Percentiles rank a stretch among this genome's conserved stretches.
phyloP scores from a whole-genome alignment of 208 protist genomes.

The Angomonas ambiguus region DNA sequence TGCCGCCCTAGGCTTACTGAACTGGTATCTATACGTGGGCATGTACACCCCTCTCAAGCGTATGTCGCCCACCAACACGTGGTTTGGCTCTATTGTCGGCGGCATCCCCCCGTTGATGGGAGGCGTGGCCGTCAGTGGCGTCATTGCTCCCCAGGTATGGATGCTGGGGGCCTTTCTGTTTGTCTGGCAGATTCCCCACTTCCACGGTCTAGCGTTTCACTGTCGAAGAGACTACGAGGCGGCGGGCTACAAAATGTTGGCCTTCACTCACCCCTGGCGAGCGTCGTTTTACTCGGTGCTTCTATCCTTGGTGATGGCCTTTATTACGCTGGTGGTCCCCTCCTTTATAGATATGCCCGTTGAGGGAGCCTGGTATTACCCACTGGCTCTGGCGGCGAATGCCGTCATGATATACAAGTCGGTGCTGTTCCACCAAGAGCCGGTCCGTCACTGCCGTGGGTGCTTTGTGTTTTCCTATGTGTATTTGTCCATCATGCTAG shows the following conservation, averaged over 20 bases:
- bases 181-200: constrained; percentile 92
- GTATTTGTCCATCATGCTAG: constrained; percentile 72
- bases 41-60: constrained; percentile 91
- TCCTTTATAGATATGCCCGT: constrained; percentile 35
- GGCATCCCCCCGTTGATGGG: constrained; percentile 90
- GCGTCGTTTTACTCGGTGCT: constrained; percentile 83
- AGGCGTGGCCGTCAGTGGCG: constrained; percentile 54
- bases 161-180: constrained; percentile 77
- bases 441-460: constrained; percentile 72
- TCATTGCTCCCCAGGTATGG: constrained; percentile 44
- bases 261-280: constrained; percentile 78
- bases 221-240: constrained; percentile 86
- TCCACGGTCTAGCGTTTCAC: constrained; percentile 86
- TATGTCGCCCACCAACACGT: constrained; percentile 81
- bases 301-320: constrained; percentile 66
- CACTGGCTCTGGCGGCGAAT: constrained; percentile 42
- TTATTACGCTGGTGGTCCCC: constrained; percentile 54
- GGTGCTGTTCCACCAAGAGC: constrained; percentile 70
- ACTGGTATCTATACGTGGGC: constrained; percentile 84
- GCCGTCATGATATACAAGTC: constrained; percentile 84
- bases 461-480: constrained; percentile 90
- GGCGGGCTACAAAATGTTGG: constrained; percentile 90
- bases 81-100: constrained; percentile 90
- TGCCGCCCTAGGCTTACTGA: constrained; percentile 61
- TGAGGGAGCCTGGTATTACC: constrained; percentile 76